Conservation (phyloP, 768 basidiomycete species). For the Hirschioporus abietinus region DNA sequence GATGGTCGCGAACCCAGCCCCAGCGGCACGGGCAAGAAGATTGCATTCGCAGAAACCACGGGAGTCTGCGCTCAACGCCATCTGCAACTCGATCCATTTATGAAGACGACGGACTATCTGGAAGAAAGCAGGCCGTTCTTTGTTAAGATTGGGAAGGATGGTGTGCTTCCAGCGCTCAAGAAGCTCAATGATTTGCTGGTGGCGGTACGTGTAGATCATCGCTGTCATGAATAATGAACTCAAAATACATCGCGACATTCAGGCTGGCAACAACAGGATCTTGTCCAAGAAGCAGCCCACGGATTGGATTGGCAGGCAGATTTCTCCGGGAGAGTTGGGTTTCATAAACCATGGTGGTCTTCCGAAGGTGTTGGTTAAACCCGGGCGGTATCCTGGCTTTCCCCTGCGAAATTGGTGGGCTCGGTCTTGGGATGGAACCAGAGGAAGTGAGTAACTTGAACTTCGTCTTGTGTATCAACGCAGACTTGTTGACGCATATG, state of each 20-base stretch:
- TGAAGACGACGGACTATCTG: not conserved
- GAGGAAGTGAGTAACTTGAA: slow-evolving; percentile 51
- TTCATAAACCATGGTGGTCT: slow-evolving; percentile 79
- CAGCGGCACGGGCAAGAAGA: not conserved
- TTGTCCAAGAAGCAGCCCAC: slow-evolving; percentile 67
- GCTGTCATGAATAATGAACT: slow-evolving; percentile 8
- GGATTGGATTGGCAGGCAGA: slow-evolving; percentile 66
- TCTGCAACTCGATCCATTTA: not conserved
- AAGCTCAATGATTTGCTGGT: slow-evolving; percentile 61
- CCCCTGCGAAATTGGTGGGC: slow-evolving; percentile 86
- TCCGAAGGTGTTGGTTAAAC: slow-evolving; percentile 67
- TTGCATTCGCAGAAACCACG: not conserved
- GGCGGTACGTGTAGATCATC: slow-evolving; percentile 29
- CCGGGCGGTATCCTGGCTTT: slow-evolving; percentile 74
- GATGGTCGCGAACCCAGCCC: not conserved
- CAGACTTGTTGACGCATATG: not conserved
- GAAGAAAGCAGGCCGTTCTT: slow-evolving; percentile 39
- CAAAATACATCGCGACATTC: slow-evolving; percentile 5
- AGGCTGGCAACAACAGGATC: slow-evolving; percentile 54
- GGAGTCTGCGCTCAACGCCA: not conserved
- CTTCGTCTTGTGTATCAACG: not conserved
- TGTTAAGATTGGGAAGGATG: slow-evolving; percentile 60
- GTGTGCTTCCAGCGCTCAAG: slow-evolving; percentile 62
- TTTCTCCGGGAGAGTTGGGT: slow-evolving; percentile 67
- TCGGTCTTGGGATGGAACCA: slow-evolving; percentile 59